phyloP scores from a whole-genome alignment of 257 asterid species.

The Marsdenia floribunda region DNA sequence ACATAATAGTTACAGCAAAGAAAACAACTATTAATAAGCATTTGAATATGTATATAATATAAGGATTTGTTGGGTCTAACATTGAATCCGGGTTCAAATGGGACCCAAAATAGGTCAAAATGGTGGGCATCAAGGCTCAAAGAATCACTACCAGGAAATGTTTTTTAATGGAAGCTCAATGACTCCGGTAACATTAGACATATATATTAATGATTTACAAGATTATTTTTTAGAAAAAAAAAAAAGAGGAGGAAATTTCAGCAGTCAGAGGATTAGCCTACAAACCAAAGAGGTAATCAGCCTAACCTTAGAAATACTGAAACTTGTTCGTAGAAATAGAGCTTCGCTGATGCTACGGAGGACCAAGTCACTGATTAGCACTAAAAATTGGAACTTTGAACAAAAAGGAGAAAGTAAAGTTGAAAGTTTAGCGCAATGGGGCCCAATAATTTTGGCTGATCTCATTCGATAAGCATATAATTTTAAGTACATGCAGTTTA shows the following conservation, averaged over 20 bases:
- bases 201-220: neutral
- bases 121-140: conserved; percentile 5
- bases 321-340: neutral
- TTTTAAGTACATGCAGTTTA: neutral
- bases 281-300: neutral
- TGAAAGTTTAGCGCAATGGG: conserved; percentile 8
- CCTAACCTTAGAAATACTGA: neutral
- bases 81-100: conserved; percentile 21
- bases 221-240: no score
- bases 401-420: conserved; percentile 5
- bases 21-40: conserved; percentile 7
- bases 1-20: conserved; percentile 11
- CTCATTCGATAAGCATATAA: neutral
- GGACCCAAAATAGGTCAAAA: conserved; percentile 30
- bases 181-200: conserved; percentile 4
- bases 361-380: neutral
- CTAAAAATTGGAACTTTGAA: neutral
- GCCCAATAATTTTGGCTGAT: conserved; percentile 10
- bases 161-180: conserved; percentile 15
- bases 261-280: conserved; percentile 5
- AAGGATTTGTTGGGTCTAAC: conserved; percentile 6
- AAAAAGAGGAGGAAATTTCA: neutral
- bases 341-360: neutral
- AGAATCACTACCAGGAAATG: conserved; percentile 9
- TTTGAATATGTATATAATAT: neutral